These are phyloP conservation scores for Tricholoma bakamatsutake DNA, from an alignment of 768 basidiomycete species.

Conservation along the genomic window DNA sequence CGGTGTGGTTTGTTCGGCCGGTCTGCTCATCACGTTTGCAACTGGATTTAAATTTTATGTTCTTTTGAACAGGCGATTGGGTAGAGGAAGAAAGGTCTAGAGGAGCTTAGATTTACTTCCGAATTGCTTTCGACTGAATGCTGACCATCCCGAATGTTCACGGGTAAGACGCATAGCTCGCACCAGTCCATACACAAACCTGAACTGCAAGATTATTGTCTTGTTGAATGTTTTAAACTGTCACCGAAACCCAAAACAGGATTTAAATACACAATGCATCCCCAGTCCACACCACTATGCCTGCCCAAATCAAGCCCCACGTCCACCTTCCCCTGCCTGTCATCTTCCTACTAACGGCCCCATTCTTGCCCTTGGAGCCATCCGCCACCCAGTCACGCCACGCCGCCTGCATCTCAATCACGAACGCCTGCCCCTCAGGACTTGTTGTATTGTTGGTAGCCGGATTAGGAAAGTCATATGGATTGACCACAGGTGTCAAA, in stretches of 20 bases:
- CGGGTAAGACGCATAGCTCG: no score
- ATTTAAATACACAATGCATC: slow-evolving; percentile 1
- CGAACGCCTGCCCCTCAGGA: slow-evolving; percentile 78
- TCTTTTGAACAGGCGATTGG: no score
- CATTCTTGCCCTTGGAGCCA: slow-evolving; percentile 49
- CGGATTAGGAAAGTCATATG: slow-evolving; percentile 41
- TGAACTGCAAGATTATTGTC: background rate
- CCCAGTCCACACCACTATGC: slow-evolving; percentile 4
- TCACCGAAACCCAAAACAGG: background rate
- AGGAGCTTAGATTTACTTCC: no score
- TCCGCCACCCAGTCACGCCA: slow-evolving; percentile 67
- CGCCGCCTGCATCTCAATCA: slow-evolving; percentile 67
- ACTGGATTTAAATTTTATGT: background rate
- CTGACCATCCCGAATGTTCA: background rate
- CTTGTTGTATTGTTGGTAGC: slow-evolving; percentile 38
- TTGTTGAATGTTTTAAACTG: background rate
- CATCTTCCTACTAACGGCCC: slow-evolving; percentile 11
- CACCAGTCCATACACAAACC: no score
- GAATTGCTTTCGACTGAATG: no score
- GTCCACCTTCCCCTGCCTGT: background rate
- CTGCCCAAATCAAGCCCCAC: background rate
- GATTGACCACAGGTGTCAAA: slow-evolving; percentile 73
- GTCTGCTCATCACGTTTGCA: background rate
- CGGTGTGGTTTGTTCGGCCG: slow-evolving; percentile 18
- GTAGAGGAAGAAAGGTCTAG: no score